Conservation (phyloP, 2,329 filamentous ascomycete genomes). For the Metarhizium robertsii region DNA sequence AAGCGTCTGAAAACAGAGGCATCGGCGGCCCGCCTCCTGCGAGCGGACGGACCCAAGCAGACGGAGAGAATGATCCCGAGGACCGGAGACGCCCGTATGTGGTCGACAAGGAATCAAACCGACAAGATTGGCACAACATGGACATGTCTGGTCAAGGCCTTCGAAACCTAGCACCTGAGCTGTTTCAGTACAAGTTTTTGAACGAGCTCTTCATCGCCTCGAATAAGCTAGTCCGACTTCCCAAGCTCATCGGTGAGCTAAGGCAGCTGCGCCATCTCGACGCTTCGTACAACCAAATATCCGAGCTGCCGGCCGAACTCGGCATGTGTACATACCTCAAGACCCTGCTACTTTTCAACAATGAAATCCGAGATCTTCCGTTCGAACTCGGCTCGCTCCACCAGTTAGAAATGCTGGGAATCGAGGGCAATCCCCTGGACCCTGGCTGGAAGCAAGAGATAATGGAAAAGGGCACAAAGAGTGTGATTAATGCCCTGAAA, state of each 20-base stretch:
- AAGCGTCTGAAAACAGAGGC: slow-evolving; percentile 61
- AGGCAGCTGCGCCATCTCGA: slow-evolving; percentile 77
- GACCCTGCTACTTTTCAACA: slow-evolving; percentile 81
- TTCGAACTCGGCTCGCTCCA: slow-evolving; percentile 83
- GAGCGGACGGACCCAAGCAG: slow-evolving; percentile 36
- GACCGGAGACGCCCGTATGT: slow-evolving; percentile 55
- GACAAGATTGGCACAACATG: slow-evolving; percentile 85
- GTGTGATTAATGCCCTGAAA: slow-evolving; percentile 71
- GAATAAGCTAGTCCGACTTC: slow-evolving; percentile 78
- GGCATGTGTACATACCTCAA: slow-evolving; percentile 95
- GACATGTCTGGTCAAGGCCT: slow-evolving; percentile 96
- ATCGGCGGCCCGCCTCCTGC: slow-evolving; percentile 45
- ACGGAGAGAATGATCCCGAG: slow-evolving; percentile 43
- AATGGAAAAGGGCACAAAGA: slow-evolving; percentile 78
- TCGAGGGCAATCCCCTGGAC: slow-evolving; percentile 84
- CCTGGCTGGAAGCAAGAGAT: slow-evolving; percentile 70
- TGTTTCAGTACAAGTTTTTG: slow-evolving; percentile 85
- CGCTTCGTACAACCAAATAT: slow-evolving; percentile 78
- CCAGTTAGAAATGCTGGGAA: slow-evolving; percentile 77
- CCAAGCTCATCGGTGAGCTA: slow-evolving; percentile 70
- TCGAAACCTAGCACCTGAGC: slow-evolving; percentile 64
- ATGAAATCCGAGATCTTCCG: slow-evolving; percentile 73
- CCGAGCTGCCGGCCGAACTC: slow-evolving; percentile 75
- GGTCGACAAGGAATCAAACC: slow-evolving; percentile 54
- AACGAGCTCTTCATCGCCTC: slow-evolving; percentile 89